Percentiles rank a stretch among this genome's conserved stretches.
These are phyloP conservation scores for Phytophthora cryptogea DNA, from an alignment of 352 stramenopile species.

Conservation along the genomic window DNA sequence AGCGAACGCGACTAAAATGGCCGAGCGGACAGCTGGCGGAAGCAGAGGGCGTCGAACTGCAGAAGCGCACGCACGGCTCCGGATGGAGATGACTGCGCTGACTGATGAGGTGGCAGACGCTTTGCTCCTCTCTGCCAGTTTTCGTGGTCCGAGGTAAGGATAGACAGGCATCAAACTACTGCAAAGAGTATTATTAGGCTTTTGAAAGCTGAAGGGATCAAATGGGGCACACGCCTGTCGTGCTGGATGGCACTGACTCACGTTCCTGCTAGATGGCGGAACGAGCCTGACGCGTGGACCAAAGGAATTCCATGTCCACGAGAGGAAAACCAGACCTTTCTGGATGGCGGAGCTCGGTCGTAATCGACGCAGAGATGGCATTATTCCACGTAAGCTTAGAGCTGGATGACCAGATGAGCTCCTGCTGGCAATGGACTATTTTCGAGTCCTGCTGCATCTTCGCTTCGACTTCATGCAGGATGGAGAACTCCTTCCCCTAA, in stretches of 20 bases:
- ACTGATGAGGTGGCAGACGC: constrained; percentile 6
- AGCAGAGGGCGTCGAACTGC: constrained; percentile 26
- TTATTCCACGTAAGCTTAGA: constrained; percentile 2
- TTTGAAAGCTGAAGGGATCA: constrained; percentile 9
- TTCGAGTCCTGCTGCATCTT: neutral
- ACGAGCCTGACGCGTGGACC: neutral
- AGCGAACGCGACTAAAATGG: constrained; percentile 28
- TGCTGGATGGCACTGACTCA: constrained; percentile 9
- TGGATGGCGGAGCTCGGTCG: neutral
- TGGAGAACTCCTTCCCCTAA: too few relatives aligned
- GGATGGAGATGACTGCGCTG: constrained; percentile 1
- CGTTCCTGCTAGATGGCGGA: neutral
- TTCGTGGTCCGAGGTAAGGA: constrained; percentile 4
- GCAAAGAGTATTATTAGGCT: too few relatives aligned
- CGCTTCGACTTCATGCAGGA: too few relatives aligned
- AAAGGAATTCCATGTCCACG: constrained; percentile 17
- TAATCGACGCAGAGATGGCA: neutral
- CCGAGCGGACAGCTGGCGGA: constrained; percentile 18
- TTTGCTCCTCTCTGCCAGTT: constrained; percentile 19
- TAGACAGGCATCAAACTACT: constrained; percentile 5
- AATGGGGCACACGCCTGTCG: constrained; percentile 7
- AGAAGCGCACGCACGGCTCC: constrained; percentile 19
- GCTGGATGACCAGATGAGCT: constrained; percentile 12
- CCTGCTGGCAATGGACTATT: neutral
- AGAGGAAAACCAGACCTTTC: constrained; percentile 13